Evolutionary conservation across 805 yeast genomes (phyloP).

Genomic region (Maudiozyma pseudohumilis): DNA sequence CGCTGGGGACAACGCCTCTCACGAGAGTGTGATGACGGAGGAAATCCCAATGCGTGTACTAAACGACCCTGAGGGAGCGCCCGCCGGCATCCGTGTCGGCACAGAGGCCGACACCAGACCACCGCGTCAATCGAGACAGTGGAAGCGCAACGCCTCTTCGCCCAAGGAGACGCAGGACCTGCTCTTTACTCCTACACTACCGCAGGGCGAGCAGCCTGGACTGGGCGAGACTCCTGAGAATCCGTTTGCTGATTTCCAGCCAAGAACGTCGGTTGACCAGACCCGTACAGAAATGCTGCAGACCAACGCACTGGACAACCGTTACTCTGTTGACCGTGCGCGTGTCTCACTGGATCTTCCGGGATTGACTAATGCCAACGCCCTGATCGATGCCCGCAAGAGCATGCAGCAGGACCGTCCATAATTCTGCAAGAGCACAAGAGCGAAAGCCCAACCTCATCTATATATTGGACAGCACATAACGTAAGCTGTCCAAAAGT

Average conservation of each 20-base stretch:
- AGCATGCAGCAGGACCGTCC: conserved; percentile 7
- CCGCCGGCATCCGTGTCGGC: conserved; percentile 13
- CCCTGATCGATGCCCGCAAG: conserved; percentile 7
- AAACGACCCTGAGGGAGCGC: conserved; percentile 20
- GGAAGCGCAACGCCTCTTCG: conserved; percentile 9
- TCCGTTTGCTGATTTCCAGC: conserved; percentile 1
- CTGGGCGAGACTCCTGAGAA: background rate
- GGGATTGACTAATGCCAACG: conserved; percentile 31
- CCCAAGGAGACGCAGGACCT: conserved; percentile 23
- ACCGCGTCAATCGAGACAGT: conserved; percentile 4
- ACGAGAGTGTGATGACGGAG: conserved; percentile 29
- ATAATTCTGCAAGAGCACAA: too few relatives aligned
- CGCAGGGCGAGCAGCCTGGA: background rate
- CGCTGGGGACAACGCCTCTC: conserved; percentile 9
- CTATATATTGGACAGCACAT: too few relatives aligned
- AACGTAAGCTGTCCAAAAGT: too few relatives aligned
- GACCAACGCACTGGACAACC: conserved; percentile 29
- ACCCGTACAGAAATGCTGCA: conserved; percentile 32
- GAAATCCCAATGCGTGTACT: conserved; percentile 31
- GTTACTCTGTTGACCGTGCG: conserved; percentile 33
- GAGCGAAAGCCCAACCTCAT: too few relatives aligned
- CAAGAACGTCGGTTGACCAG: conserved; percentile 32
- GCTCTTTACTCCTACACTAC: conserved; percentile 15
- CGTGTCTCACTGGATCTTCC: conserved; percentile 34
- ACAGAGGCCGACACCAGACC: background rate